phyloP scores from a whole-genome alignment of 805 yeast species.

The Saturnispora quitensis region DNA sequence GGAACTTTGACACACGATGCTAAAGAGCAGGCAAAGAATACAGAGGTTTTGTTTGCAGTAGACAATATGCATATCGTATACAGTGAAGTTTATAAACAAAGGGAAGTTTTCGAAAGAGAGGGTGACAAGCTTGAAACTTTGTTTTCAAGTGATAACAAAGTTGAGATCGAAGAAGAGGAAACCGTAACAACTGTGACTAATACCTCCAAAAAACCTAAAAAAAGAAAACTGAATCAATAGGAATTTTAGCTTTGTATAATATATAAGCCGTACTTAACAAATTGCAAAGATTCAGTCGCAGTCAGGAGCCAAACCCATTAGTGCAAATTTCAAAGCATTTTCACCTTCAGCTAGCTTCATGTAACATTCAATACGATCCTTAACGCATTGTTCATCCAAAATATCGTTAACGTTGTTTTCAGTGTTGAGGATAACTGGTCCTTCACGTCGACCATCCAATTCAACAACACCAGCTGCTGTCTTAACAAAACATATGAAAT shows the following conservation, averaged over 20 bases:
- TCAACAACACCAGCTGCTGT: slow-evolving; percentile 55
- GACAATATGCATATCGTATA: slow-evolving; percentile 53
- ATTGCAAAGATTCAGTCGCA: slow-evolving; percentile 26
- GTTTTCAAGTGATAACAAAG: slow-evolving; percentile 20
- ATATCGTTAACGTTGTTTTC: slow-evolving; percentile 30
- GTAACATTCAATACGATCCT: slow-evolving; percentile 54
- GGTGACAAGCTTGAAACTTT: slow-evolving; percentile 20
- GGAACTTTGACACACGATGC: slow-evolving; percentile 2
- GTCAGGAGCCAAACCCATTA: slow-evolving; percentile 66
- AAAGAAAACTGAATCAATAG: neutral
- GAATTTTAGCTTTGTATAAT: neutral
- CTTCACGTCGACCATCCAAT: slow-evolving; percentile 78
- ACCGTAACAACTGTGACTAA: neutral
- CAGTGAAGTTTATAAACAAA: slow-evolving; percentile 33
- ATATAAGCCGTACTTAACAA: neutral
- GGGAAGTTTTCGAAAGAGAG: slow-evolving; percentile 23
- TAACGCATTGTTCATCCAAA: slow-evolving; percentile 41
- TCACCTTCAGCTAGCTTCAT: slow-evolving; percentile 52
- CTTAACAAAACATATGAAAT: slow-evolving; percentile 68
- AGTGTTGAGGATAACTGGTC: slow-evolving; percentile 51
- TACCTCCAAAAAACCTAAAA: neutral
- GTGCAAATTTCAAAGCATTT: slow-evolving; percentile 56
- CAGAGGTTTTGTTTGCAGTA: slow-evolving; percentile 43
- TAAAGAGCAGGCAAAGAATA: slow-evolving; percentile 20
- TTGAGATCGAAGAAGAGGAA: slow-evolving; percentile 12